Evolutionary conservation across 2,329 filamentous ascomycete species (phyloP).

Genomic region (Aspergillus chevalieri): DNA sequence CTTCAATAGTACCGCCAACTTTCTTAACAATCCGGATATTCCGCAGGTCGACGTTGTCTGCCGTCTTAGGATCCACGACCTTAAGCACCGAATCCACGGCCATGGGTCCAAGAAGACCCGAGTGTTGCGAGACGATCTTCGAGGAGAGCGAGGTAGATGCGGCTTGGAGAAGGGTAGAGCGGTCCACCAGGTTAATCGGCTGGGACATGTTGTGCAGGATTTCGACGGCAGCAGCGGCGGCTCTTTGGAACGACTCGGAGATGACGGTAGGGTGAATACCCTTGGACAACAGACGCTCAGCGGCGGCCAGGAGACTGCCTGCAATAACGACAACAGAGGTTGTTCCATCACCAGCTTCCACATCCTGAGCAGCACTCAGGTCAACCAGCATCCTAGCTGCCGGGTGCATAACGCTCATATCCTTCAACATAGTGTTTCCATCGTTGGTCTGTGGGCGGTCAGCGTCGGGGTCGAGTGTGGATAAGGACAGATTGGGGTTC

Average conservation of each 20-base stretch:
- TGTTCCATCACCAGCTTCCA: slow-evolving; percentile 96
- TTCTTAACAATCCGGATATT: slow-evolving; percentile 98
- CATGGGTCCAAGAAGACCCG: slow-evolving; percentile 92
- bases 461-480: slow-evolving; percentile 15
- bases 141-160: slow-evolving; percentile 95
- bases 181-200: slow-evolving; percentile 83
- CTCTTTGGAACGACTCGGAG: slow-evolving; percentile 94
- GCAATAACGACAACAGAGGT: slow-evolving; percentile 98
- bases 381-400: slow-evolving; percentile 99
- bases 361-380: slow-evolving; percentile 92
- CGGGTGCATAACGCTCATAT: slow-evolving; percentile 99
- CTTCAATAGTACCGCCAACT: slow-evolving; percentile 94
- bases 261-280: slow-evolving; percentile 96
- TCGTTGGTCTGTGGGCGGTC: slow-evolving; percentile 68
- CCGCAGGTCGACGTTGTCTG: slow-evolving; percentile 91
- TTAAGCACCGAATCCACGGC: slow-evolving; percentile 94
- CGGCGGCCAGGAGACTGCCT: slow-evolving; percentile 86
- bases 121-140: slow-evolving; percentile 97
- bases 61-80: slow-evolving; percentile 90
- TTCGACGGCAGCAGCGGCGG: slow-evolving; percentile 79
- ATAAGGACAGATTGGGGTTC: slow-evolving; percentile 16
- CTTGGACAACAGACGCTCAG: slow-evolving; percentile 83
- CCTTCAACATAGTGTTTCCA: slow-evolving; percentile 97
- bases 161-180: slow-evolving; percentile 84
- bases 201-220: slow-evolving; percentile 94